phyloP scores from a whole-genome alignment of 306 rosid genomes.

The Amphicarpaea edgeworthii region DNA sequence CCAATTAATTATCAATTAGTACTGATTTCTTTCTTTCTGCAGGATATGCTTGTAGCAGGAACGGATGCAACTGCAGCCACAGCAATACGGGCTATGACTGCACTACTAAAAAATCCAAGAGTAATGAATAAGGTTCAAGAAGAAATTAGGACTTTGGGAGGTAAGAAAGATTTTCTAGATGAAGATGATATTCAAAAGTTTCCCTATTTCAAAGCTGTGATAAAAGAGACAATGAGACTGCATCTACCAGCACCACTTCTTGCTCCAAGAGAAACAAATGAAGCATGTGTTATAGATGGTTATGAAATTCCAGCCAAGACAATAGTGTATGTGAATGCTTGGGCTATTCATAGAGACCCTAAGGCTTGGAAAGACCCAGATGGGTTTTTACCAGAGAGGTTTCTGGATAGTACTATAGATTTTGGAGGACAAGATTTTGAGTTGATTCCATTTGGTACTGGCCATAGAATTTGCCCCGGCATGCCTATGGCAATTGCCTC shows the following conservation, averaged over 20 bases:
- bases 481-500: neutral
- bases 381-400: conserved; percentile 15
- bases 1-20: neutral
- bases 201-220: conserved; percentile 36
- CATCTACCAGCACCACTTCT: neutral
- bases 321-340: conserved; percentile 25
- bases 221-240: conserved; percentile 38
- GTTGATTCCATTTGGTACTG: conserved; percentile 38
- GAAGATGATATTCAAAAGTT: conserved; percentile 41
- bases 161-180: neutral
- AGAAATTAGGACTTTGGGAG: conserved; percentile 13
- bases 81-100: neutral
- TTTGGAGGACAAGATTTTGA: conserved; percentile 26
- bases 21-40: neutral
- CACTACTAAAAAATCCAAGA: conserved; percentile 20
- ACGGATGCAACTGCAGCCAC: conserved; percentile 30
- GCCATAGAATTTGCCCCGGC: conserved; percentile 34
- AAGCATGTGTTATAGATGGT: neutral
- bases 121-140: conserved; percentile 28
- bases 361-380: conserved; percentile 30
- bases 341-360: conserved; percentile 35
- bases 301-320: conserved; percentile 22
- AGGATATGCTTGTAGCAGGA: conserved; percentile 32
- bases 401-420: conserved; percentile 1
- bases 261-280: conserved; percentile 9